A percentile compares a stretch with the other conserved stretches of the same genome.
Conservation (phyloP, 371 early-diverging fungal genomes). For the Apophysomyces sp. region DNA sequence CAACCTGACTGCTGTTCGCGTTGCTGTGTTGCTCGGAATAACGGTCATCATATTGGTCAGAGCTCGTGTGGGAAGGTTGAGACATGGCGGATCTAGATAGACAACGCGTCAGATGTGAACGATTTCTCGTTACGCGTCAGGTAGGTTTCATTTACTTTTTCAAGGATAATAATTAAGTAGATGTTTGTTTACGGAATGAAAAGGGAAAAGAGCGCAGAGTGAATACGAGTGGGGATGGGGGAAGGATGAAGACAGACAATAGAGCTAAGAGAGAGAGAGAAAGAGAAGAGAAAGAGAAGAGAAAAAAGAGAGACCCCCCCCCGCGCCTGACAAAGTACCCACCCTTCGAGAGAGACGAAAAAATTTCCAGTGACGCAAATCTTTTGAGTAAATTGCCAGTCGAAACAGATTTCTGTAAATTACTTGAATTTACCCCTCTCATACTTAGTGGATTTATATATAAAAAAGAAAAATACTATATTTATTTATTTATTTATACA, state of each 20-base stretch:
- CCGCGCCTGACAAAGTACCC: not conserved
- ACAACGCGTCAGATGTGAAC: not conserved
- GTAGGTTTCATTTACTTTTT: not conserved
- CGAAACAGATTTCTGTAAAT: too few relatives aligned
- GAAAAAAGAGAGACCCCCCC: not conserved
- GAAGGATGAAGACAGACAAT: not conserved
- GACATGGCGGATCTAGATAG: conserved; percentile 5
- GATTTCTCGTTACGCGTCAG: not conserved
- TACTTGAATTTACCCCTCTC: too few relatives aligned
- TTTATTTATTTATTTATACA: too few relatives aligned
- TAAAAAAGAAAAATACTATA: too few relatives aligned
- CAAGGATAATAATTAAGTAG: not conserved
- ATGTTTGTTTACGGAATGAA: not conserved
- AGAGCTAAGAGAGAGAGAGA: not conserved
- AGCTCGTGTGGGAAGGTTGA: conserved; percentile 12
- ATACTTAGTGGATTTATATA: too few relatives aligned
- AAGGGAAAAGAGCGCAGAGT: not conserved
- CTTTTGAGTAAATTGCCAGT: too few relatives aligned
- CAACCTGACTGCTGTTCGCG: conserved; percentile 1
- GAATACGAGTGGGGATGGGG: not conserved
- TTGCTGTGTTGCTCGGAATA: conserved; percentile 1
- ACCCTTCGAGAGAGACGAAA: not conserved
- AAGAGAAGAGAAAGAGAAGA: not conserved
- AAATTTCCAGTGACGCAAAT: too few relatives aligned
- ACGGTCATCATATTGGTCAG: conserved; percentile 15